These are phyloP conservation scores for Penstemon newberryi DNA, from an alignment of 257 asterid genomes.

Conservation along the genomic window DNA sequence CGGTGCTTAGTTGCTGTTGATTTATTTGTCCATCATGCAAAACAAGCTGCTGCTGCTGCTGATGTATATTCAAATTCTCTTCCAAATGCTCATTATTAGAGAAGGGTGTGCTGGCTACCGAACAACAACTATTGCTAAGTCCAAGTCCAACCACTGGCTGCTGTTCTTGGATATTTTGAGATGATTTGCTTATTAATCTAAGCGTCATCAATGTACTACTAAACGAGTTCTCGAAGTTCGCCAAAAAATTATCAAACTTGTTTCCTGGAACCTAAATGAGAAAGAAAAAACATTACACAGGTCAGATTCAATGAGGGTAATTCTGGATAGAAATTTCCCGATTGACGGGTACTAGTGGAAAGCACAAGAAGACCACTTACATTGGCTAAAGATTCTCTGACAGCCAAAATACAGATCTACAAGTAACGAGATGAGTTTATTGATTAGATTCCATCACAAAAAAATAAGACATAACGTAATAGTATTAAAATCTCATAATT, in stretches of 20 bases:
- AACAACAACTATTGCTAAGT: constrained; percentile 33
- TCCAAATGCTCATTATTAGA: constrained; percentile 35
- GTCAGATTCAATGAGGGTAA: constrained; percentile 6
- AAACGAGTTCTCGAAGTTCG: constrained; percentile 51
- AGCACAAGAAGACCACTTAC: constrained; percentile 36
- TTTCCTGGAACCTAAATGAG: constrained; percentile 53
- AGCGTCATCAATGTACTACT: constrained; percentile 57
- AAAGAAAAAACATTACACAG: constrained; percentile 16
- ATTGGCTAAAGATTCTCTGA: constrained; percentile 54
- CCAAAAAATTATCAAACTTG: constrained; percentile 43
- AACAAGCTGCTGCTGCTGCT: constrained; percentile 48
- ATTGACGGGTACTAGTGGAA: background rate
- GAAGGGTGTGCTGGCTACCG: constrained; percentile 29
- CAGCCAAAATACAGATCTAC: constrained; percentile 79
- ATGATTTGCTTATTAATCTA: constrained; percentile 50
- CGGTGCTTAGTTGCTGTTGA: constrained; percentile 43
- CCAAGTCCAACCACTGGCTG: constrained; percentile 27
- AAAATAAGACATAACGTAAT: background rate
- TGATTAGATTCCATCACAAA: constrained; percentile 18
- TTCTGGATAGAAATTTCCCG: too few species aligned
- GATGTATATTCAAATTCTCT: constrained; percentile 25
- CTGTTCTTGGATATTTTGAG: constrained; percentile 38
- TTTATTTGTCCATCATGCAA: constrained; percentile 39
- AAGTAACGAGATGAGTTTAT: constrained; percentile 25
- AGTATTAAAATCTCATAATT: background rate